Evolutionary conservation across 352 stramenopile genomes (phyloP).

Genomic region (Phytophthora sojae): DNA sequence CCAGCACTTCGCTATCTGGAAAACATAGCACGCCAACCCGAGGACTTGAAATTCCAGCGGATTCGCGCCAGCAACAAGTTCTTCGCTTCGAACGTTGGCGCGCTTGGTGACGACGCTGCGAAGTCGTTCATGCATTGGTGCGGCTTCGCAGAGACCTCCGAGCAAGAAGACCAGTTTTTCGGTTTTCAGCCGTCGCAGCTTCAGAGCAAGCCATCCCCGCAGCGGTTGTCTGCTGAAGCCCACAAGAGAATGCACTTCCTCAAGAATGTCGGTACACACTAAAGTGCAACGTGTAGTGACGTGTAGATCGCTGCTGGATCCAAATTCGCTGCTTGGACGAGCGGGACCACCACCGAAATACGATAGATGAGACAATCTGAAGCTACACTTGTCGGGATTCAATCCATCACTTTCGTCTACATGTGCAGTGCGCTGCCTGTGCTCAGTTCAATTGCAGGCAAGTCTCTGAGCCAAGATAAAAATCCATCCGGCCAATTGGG

Average conservation of each 20-base stretch:
- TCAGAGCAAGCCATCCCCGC: slow-evolving; percentile 5
- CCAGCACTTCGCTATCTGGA: slow-evolving; percentile 70
- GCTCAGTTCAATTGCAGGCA: not conserved
- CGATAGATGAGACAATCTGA: slow-evolving; percentile 36
- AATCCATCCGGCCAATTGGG: slow-evolving; percentile 31
- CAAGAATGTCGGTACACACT: slow-evolving; percentile 35
- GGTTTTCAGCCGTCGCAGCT: slow-evolving; percentile 35
- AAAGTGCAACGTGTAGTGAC: slow-evolving; percentile 19
- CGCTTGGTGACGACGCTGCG: slow-evolving; percentile 24
- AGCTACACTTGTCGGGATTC: slow-evolving; percentile 11
- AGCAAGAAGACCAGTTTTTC: slow-evolving; percentile 54
- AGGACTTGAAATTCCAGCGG: slow-evolving; percentile 71
- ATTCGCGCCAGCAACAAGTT: slow-evolving; percentile 82
- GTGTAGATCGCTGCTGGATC: not conserved
- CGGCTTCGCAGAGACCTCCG: slow-evolving; percentile 44
- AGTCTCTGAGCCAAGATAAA: slow-evolving; percentile 3
- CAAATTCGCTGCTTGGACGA: not conserved
- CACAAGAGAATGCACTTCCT: slow-evolving; percentile 44
- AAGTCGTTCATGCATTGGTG: slow-evolving; percentile 59
- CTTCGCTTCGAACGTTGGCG: slow-evolving; percentile 62
- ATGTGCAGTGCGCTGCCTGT: not conserved
- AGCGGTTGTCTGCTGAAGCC: slow-evolving; percentile 33
- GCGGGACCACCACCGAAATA: slow-evolving; percentile 21
- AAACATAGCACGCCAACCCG: slow-evolving; percentile 64
- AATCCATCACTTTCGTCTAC: slow-evolving; percentile 25